Percentiles rank a stretch among this genome's conserved stretches.
Conservation (phyloP, 108 stramenopile genomes). For the Conticribra guillardii region DNA sequence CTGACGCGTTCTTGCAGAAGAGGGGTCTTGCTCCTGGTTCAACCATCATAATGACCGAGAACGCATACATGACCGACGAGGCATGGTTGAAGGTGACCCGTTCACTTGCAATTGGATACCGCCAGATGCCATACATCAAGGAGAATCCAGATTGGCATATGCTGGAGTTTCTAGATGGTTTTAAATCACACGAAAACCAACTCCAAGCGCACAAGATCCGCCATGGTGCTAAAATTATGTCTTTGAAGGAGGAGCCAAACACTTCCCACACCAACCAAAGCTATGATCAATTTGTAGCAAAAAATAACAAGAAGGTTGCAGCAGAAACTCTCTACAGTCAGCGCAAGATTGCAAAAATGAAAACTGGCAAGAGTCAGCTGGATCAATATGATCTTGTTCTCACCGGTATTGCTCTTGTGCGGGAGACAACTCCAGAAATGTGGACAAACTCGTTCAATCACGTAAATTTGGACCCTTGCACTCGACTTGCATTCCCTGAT, state of each 20-base stretch:
- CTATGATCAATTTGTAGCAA: slow-evolving; percentile 13
- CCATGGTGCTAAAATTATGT: neutral
- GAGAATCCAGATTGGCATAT: slow-evolving; percentile 18
- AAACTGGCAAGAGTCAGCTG: neutral
- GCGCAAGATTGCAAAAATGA: neutral
- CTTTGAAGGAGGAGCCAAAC: slow-evolving; percentile 19
- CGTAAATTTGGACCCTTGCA: slow-evolving; percentile 14
- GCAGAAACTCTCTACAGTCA: slow-evolving; percentile 6
- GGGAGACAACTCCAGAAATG: neutral
- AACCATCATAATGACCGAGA: neutral
- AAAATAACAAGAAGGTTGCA: slow-evolving; percentile 13
- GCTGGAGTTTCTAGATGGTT: no score
- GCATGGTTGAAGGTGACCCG: neutral
- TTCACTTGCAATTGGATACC: slow-evolving; percentile 1
- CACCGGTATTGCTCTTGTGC: no score
- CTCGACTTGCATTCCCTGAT: slow-evolving; percentile 1
- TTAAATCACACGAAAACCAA: slow-evolving; percentile 18
- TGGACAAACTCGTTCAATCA: slow-evolving; percentile 16
- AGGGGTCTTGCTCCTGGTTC: slow-evolving; percentile 1
- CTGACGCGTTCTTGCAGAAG: slow-evolving; percentile 1
- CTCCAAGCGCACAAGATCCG: slow-evolving; percentile 4
- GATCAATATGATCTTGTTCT: slow-evolving; percentile 23
- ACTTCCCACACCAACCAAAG: slow-evolving; percentile 18
- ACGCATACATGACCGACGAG: slow-evolving; percentile 23
- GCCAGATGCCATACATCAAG: slow-evolving; percentile 14